Evolutionary conservation across 495 filamentous ascomycete genomes (phyloP).

Genomic region (Hypoxylon subgilvum): DNA sequence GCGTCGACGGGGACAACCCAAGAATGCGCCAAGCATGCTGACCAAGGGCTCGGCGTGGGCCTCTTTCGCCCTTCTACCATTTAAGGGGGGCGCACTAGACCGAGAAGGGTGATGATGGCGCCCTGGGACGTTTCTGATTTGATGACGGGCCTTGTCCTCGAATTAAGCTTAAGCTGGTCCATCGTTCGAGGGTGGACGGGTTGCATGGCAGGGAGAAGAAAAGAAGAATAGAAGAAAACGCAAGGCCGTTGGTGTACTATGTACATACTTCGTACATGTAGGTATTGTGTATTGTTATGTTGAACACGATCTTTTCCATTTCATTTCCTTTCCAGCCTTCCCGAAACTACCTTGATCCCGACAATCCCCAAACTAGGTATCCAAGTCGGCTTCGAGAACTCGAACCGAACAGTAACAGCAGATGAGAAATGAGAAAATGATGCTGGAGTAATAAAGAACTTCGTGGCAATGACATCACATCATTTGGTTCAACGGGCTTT

Average conservation of each 20-base stretch:
- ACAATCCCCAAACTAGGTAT: constrained; percentile 19
- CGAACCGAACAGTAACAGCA: constrained; percentile 15
- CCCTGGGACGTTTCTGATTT: constrained; percentile 33
- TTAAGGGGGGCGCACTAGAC: constrained; percentile 25
- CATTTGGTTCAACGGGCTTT: constrained; percentile 8
- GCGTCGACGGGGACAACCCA: not conserved
- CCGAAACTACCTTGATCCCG: constrained; percentile 25
- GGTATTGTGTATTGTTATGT: too few species aligned
- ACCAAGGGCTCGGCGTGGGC: constrained; percentile 28
- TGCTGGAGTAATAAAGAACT: constrained; percentile 14
- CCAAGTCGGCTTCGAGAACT: constrained; percentile 12
- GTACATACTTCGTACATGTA: too few species aligned
- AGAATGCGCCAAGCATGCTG: constrained; percentile 21
- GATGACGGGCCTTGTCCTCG: constrained; percentile 33
- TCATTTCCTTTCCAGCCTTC: constrained; percentile 14
- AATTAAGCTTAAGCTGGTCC: constrained; percentile 42
- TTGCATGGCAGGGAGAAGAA: constrained; percentile 32
- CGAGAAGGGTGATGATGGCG: constrained; percentile 22
- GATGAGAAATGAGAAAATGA: constrained; percentile 12
- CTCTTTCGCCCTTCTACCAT: constrained; percentile 25
- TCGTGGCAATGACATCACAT: constrained; percentile 35
- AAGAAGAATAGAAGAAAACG: constrained; percentile 3
- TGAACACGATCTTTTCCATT: too few species aligned
- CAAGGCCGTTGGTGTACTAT: not conserved
- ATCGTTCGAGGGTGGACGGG: constrained; percentile 28